phyloP scores from a whole-genome alignment of 768 basidiomycete genomes.

The Tephrocybe sp. region DNA sequence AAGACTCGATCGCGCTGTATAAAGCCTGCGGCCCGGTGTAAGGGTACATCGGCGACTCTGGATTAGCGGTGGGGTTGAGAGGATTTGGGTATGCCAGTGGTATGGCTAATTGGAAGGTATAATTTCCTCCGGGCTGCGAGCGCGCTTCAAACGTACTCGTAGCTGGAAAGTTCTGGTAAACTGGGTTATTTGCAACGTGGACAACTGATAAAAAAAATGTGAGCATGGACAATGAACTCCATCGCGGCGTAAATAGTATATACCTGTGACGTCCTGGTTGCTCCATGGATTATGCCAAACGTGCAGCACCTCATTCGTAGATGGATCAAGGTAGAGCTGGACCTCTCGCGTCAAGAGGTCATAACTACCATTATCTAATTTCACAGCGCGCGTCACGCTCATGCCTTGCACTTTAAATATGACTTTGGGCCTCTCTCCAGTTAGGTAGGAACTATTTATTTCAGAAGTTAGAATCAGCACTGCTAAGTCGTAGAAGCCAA shows the following conservation, averaged over 20 bases:
- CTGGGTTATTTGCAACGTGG: slow-evolving; percentile 19
- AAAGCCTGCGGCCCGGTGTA: slow-evolving; percentile 16
- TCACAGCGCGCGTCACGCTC: slow-evolving; percentile 18
- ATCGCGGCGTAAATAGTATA: neutral
- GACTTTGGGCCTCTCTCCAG: slow-evolving; percentile 15
- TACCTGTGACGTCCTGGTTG: slow-evolving; percentile 16
- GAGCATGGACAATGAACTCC: neutral
- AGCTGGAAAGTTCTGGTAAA: slow-evolving; percentile 18
- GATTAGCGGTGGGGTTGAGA: slow-evolving; percentile 16
- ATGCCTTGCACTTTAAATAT: slow-evolving; percentile 22
- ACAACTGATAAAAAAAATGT: slow-evolving; percentile 4
- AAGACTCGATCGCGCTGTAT: slow-evolving; percentile 22
- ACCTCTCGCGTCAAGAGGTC: slow-evolving; percentile 18
- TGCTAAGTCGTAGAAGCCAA: neutral
- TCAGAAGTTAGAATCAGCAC: neutral
- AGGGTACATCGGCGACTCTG: slow-evolving; percentile 13
- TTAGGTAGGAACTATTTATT: slow-evolving; percentile 20
- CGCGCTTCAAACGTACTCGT: slow-evolving; percentile 9
- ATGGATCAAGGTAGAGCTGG: slow-evolving; percentile 19
- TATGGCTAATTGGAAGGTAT: slow-evolving; percentile 14
- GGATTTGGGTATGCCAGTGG: slow-evolving; percentile 22
- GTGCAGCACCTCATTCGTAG: slow-evolving; percentile 17
- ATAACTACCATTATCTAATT: slow-evolving; percentile 15
- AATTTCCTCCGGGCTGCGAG: slow-evolving; percentile 15
- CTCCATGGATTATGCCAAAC: slow-evolving; percentile 20